Base-by-base conservation (phyloP, 2,329 filamentous ascomycete genomes). In the Fusarium sublunatum region DNA sequence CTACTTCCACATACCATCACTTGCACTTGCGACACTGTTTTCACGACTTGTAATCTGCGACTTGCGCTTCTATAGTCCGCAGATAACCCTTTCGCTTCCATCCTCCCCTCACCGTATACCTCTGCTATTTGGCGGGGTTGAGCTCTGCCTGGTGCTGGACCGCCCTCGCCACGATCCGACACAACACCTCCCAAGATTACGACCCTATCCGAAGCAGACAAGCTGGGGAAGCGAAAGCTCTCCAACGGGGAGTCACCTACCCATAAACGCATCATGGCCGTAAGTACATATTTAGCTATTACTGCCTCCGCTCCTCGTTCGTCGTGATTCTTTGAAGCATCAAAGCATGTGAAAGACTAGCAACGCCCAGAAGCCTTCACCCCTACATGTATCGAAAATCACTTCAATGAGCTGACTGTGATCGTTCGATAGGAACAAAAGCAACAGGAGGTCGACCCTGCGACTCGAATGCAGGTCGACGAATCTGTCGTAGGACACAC, bases 141-240 rank as follows among this genome's bases (percentile, higher is more conserved):
- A 77, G 71, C 74, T 78, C 69, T 72, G 73, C 71, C 67, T 71
- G 70, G 74, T 74, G 72, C 73, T 74, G 67, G 67, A 70, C 72
- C 65, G 64, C 67, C 65, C 58, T 69, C 35, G 49, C 57, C 43
- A 69, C 67, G 52, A 57, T 58, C 45, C 52, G 50, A 49, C 58
- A 40, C 54, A 59, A 52, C 49, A 57, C 60, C 31, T 61, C 70
- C 71, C 75, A 77, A 74, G 61, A 78, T 78, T 76, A 65, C 73
- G 47, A 71, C 71, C 51, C 55, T 67, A 51, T 57, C 65, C 57
- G 67, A 58, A 50, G 70, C 64, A 72, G 79, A 76, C 81, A 85
- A 85, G 77, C 83, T 85, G 84, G 86, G 85, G 82, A 89, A 89
- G 81, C 86, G 87, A 78, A 89, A 87, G 78, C 79, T 87, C 71